phyloP scores from a whole-genome alignment of 495 filamentous ascomycete species.

The Viridothelium virens region DNA sequence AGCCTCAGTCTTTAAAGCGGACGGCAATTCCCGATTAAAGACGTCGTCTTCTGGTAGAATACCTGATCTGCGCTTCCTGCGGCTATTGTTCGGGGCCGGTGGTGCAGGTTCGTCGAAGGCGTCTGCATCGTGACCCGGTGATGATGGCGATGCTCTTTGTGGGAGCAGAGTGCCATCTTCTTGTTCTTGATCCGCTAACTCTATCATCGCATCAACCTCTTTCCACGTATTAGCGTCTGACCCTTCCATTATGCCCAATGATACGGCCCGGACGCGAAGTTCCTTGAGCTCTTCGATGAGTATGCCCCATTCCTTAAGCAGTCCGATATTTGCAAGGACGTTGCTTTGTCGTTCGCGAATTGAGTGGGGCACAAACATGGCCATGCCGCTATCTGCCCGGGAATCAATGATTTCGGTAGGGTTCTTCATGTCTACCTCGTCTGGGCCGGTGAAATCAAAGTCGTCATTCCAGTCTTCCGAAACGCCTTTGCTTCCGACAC shows the following conservation, averaged over 20 bases:
- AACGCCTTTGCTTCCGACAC: conserved; percentile 67
- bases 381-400: conserved; percentile 33
- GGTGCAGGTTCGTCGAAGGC: conserved; percentile 30
- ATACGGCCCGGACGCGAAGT: conserved; percentile 31
- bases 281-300: conserved; percentile 40
- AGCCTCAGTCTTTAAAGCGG: not conserved
- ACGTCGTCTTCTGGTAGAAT: conserved; percentile 8
- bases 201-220: conserved; percentile 41
- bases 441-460: conserved; percentile 35
- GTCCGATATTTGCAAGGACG: conserved; percentile 37
- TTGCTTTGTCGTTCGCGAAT: conserved; percentile 38
- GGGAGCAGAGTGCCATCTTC: conserved; percentile 30
- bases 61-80: conserved; percentile 22
- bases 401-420: conserved; percentile 12
- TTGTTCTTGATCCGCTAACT: conserved; percentile 38
- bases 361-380: conserved; percentile 35
- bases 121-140: conserved; percentile 33
- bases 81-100: conserved; percentile 3
- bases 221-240: conserved; percentile 30
- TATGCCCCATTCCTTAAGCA: conserved; percentile 37
- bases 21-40: not conserved
- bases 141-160: conserved; percentile 33
- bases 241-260: conserved; percentile 30
- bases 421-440: not conserved
- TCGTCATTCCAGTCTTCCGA: conserved; percentile 41